Conservation (phyloP, 2,329 filamentous ascomycete genomes). For the Sporothrix schenckii region DNA sequence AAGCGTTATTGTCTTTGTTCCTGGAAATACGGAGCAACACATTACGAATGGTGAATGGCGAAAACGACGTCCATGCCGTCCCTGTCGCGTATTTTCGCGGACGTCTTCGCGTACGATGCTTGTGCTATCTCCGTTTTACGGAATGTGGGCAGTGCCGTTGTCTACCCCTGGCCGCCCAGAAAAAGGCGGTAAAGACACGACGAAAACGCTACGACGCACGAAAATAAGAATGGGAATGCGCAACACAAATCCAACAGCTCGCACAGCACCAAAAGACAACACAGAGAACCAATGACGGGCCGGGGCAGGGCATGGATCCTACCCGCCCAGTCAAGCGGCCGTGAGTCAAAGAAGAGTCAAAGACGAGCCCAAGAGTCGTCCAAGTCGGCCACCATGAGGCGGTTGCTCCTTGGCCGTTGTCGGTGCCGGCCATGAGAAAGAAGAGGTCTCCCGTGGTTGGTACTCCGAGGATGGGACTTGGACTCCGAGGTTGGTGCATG, state of each 20-base stretch:
- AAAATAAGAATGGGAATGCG: neutral
- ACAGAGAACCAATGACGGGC: too few species aligned
- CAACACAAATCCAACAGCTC: too few species aligned
- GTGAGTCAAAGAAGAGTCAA: constrained; percentile 8
- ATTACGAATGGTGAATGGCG: neutral
- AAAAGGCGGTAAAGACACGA: constrained; percentile 8
- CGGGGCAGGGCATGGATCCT: neutral
- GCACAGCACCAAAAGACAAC: neutral
- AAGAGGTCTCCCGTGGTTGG: neutral
- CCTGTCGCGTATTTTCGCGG: constrained; percentile 4
- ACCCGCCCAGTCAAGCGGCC: neutral
- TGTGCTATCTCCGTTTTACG: constrained; percentile 7
- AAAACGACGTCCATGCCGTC: neutral
- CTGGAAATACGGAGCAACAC: neutral
- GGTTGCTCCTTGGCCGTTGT: neutral
- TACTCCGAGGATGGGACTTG: neutral
- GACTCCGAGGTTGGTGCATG: neutral
- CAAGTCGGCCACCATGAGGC: neutral
- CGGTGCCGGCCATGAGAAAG: constrained; percentile 15
- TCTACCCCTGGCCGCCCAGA: too few species aligned
- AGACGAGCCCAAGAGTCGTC: neutral
- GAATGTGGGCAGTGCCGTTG: neutral
- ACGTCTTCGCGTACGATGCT: neutral
- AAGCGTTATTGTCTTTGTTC: neutral
- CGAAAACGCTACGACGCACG: too few species aligned